Base-by-base conservation (phyloP, 208 protist genomes). In the Sergeia podlipaevii region DNA sequence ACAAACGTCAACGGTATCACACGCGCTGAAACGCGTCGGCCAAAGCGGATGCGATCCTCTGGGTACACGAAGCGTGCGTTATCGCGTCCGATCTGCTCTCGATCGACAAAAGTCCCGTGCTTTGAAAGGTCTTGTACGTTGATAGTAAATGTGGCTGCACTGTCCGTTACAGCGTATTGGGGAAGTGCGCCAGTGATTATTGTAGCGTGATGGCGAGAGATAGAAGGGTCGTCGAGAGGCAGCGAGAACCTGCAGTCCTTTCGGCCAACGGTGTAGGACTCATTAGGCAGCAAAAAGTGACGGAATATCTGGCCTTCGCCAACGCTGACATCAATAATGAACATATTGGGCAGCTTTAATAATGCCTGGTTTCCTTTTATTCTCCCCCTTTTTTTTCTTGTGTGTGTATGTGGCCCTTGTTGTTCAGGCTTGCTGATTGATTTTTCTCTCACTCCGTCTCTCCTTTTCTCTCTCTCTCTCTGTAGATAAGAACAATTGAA, bases 201-300 rank as follows among this genome's bases (percentile, higher is more conserved):
- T 45, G 66, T 83, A 23, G 81, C 77, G 49, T 89, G 81, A 36
- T 89, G 81, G 4, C 81, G 73, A 20, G 81, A 89, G 50, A 89
- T 85, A 45, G 77, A 85, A 20, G 81, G 81, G 44, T 89, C 81
- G n/a, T 54, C 66, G 10, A 39, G 64, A 2, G 81, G 81, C 2
- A 89, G 66, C 4, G 68, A 49, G 18, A 89, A 45, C 29, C 67
- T 73, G 64, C 81, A 89, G 24, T 74, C 68, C 48, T 85, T 85
- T n/a, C 81, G 62, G 1, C 81, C 81, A 59, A 89, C 69, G 2
- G 77, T 82, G 59, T 89, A 89, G 21, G 61, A 67, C 59, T 74
- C 52, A 2, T 58, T 74, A 7, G 77, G 74, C 7, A 89, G 68
- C 3, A 89, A 57, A 29, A 80, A 74, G 70, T 81, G 73, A 7